These are phyloP conservation scores for Tuber borchii DNA, from an alignment of 495 filamentous ascomycete genomes.

Conservation along the genomic window DNA sequence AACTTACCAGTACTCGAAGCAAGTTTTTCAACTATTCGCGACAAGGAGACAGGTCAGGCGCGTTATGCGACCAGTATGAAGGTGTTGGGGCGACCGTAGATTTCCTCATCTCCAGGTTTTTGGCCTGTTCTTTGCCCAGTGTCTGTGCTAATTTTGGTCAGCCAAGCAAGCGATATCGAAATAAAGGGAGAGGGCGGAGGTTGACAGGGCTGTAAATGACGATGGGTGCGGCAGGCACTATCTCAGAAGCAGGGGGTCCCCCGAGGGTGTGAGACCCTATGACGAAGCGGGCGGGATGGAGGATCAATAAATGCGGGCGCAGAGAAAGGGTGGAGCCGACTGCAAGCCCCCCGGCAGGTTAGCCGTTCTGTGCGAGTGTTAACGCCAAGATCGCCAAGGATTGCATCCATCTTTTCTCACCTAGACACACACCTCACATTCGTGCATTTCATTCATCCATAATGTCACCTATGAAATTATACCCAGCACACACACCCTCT, in stretches of 20 bases:
- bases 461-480: background rate
- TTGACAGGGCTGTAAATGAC: constrained; percentile 37
- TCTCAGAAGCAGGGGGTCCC: constrained; percentile 39
- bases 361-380: constrained; percentile 30
- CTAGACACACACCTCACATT: constrained; percentile 7
- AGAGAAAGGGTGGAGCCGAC: constrained; percentile 37
- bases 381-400: constrained; percentile 31
- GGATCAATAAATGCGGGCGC: constrained; percentile 38
- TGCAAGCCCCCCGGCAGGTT: constrained; percentile 37
- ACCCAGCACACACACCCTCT: background rate
- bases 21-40: constrained; percentile 34
- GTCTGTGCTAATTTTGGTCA: constrained; percentile 32
- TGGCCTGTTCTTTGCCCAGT: constrained; percentile 20
- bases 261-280: constrained; percentile 39
- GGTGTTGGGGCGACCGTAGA: constrained; percentile 33
- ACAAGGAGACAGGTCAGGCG: constrained; percentile 30
- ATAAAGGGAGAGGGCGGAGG: constrained; percentile 35
- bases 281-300: constrained; percentile 38
- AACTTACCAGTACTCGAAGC: constrained; percentile 19
- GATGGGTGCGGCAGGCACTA: constrained; percentile 23
- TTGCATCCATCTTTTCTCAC: constrained; percentile 18
- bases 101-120: constrained; percentile 37
- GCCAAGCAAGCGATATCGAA: constrained; percentile 34
- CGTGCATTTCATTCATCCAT: constrained; percentile 1
- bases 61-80: constrained; percentile 37